phyloP scores from a whole-genome alignment of 148 eudicot genomes.

The Nyssa sinensis region DNA sequence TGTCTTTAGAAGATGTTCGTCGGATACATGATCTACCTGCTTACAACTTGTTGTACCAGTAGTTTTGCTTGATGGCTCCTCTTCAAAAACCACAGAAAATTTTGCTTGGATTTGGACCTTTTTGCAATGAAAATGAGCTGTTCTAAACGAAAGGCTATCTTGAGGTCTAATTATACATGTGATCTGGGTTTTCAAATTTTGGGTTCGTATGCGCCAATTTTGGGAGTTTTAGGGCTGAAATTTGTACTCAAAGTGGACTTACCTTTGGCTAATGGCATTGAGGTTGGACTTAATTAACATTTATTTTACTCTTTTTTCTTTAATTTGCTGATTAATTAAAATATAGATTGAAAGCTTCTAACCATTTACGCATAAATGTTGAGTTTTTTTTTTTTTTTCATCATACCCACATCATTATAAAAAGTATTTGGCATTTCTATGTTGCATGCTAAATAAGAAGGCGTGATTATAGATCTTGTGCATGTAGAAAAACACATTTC shows the following conservation, averaged over 20 bases:
- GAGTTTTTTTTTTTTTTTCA: too few species aligned
- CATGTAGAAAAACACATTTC: too few species aligned
- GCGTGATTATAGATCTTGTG: too few species aligned
- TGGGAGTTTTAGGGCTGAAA: background rate
- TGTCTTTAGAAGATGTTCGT: conserved; percentile 69
- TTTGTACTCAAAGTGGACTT: background rate
- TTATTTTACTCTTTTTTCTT: too few species aligned
- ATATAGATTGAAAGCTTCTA: too few species aligned
- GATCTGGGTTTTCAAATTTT: background rate
- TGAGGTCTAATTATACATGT: background rate
- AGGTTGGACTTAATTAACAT: too few species aligned
- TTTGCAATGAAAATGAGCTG: background rate
- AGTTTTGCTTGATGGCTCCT: conserved; percentile 13
- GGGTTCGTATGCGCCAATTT: background rate
- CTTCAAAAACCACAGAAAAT: background rate
- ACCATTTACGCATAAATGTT: too few species aligned
- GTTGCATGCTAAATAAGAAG: too few species aligned
- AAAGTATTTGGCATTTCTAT: too few species aligned
- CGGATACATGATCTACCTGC: conserved; percentile 82
- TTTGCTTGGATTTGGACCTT: background rate
- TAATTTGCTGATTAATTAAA: too few species aligned
- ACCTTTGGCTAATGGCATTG: background rate
- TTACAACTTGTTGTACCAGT: conserved; percentile 65
- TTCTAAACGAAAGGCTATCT: background rate
- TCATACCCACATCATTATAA: too few species aligned